Evolutionary conservation across 1,139 yeast species (phyloP), one percentile per base, ranked within the genome.

Genomic region (Yamadazyma spencermartinsiae): DNA sequence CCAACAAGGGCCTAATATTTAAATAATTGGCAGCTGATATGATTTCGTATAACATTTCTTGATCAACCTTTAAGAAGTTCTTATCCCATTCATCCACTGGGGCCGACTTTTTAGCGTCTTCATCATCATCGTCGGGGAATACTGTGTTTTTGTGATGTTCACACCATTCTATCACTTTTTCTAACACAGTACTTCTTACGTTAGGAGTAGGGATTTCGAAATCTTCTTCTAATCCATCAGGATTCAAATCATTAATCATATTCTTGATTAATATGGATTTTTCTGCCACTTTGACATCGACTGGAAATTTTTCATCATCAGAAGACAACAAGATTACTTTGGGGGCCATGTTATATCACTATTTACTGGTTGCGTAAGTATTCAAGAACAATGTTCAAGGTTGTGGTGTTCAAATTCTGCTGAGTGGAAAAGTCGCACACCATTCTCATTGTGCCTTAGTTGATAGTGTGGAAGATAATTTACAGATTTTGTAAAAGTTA

Each of bases 51-150:
- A 94, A 79, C 97, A 94, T 89, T 60, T 94, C 98, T 64, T 94
- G 98, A 64, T 94, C 98, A 31, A 94, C 98, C 52, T 88, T 87
- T 58, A 94, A 77, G 63, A 92, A 94, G 61, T 86, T 88, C 63
- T 87, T 87, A 66, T 94, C 98, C 98, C 98, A 94, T 44, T 90
- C 95, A 49, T 86, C 92, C 40, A 92, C 84, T 1, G 92, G 92
- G 4, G 88, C 87, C 4, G 87, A 76, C 53, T 86, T 87, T 55
- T 87, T 86, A 18, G 89, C 79, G 56, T 84, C 92, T 48, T 85
- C 94, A 44, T 82, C 86, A 43, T 84, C 90, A 44, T 80, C 87
- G 34, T 68, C 74, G 15, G 86, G 86, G 64, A 84, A 84, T 20
- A 76, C 76, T 33, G 92, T 86, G 58, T 87, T 87, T 63, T 83